These are phyloP conservation scores for Dactylis glomerata DNA, from an alignment of 176 grass and related monocot genomes.

Conservation along the genomic window DNA sequence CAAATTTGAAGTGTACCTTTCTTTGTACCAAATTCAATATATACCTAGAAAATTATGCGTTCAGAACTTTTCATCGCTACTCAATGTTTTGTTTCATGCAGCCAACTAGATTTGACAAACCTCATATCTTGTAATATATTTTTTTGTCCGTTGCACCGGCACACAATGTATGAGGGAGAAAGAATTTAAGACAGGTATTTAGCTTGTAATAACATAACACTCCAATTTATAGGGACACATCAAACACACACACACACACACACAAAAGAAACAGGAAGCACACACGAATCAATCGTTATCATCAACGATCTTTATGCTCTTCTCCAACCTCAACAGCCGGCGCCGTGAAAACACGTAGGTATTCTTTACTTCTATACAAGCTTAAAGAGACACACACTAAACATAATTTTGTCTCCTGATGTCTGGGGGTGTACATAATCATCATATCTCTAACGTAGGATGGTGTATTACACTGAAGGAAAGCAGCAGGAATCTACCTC, in stretches of 20 bases:
- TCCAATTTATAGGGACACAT: conserved; percentile 1
- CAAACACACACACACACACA: no score
- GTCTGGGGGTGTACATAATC: conserved; percentile 35
- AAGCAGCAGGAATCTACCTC: conserved; percentile 30
- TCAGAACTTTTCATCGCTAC: no score
- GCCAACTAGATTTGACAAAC: no score
- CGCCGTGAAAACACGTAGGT: conserved; percentile 5
- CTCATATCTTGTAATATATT: no score
- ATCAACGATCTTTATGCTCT: conserved; percentile 26
- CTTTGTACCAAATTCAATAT: no score
- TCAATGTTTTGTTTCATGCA: no score
- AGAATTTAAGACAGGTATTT: no score
- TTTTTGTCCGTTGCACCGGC: no score
- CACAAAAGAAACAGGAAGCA: conserved; percentile 22
- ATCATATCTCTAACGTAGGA: conserved; percentile 41
- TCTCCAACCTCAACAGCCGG: conserved; percentile 15
- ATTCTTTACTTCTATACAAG: conserved; percentile 44
- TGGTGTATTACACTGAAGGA: conserved; percentile 41
- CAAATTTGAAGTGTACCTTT: no score
- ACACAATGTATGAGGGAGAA: no score
- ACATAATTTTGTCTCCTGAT: conserved; percentile 29
- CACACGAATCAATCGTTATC: conserved; percentile 10
- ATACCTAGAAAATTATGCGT: no score
- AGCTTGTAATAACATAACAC: not conserved
- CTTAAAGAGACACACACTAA: not conserved